These are phyloP conservation scores for Hirsutella minnesotensis DNA, from an alignment of 2,329 filamentous ascomycete species.

Conservation along the genomic window DNA sequence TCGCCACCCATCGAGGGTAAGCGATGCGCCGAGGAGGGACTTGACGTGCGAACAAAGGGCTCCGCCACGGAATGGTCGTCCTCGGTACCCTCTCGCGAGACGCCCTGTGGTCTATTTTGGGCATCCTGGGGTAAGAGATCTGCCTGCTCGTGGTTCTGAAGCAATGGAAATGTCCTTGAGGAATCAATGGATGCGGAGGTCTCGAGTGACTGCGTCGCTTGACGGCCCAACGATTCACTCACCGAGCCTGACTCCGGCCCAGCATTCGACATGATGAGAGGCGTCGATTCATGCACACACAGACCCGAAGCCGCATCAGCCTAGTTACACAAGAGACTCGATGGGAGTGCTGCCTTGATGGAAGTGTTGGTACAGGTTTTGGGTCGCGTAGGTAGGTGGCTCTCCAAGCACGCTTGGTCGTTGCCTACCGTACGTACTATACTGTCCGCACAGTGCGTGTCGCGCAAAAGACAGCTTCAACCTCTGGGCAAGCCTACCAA, in stretches of 20 bases:
- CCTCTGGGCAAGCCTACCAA: too few relatives aligned
- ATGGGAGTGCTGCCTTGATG: too few relatives aligned
- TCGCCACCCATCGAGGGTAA: constrained; percentile 4
- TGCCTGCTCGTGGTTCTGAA: constrained; percentile 23
- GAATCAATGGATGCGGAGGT: background rate
- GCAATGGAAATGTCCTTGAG: constrained; percentile 15
- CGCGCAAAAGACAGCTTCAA: too few relatives aligned
- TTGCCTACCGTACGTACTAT: too few relatives aligned
- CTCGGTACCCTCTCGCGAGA: constrained; percentile 38
- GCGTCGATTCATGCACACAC: too few relatives aligned
- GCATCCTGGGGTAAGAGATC: constrained; percentile 14
- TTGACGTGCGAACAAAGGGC: constrained; percentile 44
- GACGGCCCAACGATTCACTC: background rate
- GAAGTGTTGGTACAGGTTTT: too few relatives aligned
- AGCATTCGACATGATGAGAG: too few relatives aligned
- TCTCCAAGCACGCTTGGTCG: too few relatives aligned
- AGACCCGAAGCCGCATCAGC: too few relatives aligned
- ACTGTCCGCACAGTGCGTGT: too few relatives aligned
- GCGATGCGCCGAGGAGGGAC: constrained; percentile 31
- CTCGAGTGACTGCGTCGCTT: background rate
- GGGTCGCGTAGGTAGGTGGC: too few relatives aligned
- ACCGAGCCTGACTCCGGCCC: background rate
- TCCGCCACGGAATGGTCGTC: constrained; percentile 46
- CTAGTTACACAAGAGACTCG: too few relatives aligned
- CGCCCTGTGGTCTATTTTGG: constrained; percentile 10